Evolutionary conservation across 495 filamentous ascomycete species (phyloP).

Genomic region (Durotheca rogersii): DNA sequence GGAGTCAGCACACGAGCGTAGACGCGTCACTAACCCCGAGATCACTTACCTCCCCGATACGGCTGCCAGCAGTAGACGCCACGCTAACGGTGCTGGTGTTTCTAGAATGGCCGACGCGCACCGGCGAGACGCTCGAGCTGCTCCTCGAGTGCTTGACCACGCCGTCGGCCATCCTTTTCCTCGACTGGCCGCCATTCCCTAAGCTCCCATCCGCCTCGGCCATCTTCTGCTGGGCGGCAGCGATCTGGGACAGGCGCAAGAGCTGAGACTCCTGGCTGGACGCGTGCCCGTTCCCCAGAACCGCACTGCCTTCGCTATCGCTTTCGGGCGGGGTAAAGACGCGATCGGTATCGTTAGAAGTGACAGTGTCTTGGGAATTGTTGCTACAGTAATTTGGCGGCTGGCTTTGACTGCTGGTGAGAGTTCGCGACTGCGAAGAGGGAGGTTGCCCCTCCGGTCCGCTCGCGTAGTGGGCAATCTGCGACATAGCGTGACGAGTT

Average conservation of each 20-base stretch:
- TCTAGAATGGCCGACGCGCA: constrained; percentile 59
- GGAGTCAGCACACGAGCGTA: constrained; percentile 23
- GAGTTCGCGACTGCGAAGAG: constrained; percentile 12
- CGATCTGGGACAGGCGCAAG: constrained; percentile 54
- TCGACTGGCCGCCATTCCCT: constrained; percentile 36
- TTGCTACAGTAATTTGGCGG: constrained; percentile 38
- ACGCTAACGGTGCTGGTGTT: constrained; percentile 63
- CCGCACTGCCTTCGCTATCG: constrained; percentile 44
- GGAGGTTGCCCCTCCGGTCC: constrained; percentile 5
- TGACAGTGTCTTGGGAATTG: constrained; percentile 46
- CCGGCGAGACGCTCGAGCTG: constrained; percentile 41
- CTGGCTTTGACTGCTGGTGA: constrained; percentile 22
- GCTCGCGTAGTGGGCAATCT: not conserved
- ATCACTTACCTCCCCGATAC: constrained; percentile 70
- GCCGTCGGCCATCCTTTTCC: constrained; percentile 67
- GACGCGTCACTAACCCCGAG: constrained; percentile 2
- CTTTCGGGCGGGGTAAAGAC: constrained; percentile 51
- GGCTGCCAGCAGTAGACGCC: constrained; percentile 58
- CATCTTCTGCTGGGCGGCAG: constrained; percentile 52
- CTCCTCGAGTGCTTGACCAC: constrained; percentile 54
- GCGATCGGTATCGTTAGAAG: constrained; percentile 44
- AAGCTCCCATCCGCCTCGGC: constrained; percentile 31
- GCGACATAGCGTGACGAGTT: constrained; percentile 18
- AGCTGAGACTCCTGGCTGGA: constrained; percentile 53
- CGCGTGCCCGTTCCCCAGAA: constrained; percentile 34